Base-by-base conservation (phyloP, 2,329 filamentous ascomycete species). In the Chrysosporium keratinophilum region DNA sequence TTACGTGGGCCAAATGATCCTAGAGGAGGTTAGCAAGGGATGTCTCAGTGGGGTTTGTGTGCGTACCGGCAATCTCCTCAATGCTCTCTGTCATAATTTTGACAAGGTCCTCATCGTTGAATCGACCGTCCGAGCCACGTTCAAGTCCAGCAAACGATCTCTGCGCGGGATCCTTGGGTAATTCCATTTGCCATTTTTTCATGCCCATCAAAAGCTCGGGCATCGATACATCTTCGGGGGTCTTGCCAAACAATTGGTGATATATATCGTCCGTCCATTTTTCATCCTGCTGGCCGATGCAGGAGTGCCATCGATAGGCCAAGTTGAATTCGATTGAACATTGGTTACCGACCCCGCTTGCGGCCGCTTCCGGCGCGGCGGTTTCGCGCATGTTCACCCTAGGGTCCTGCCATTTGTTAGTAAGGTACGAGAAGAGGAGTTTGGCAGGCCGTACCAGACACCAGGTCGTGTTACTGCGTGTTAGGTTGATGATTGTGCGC, bases 251-350 rank as follows among this genome's bases (percentile, higher is more conserved):
- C 14, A 58, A 17, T 9, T 57, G 65, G 0, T 67, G 64, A 62
- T 83, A 84, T 58, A 83, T 78, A 3, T 81, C 75, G 58, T 85
- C 75, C 14, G 86, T 82, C 84, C 85, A 89, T 56, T 79, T 74
- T 59, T 88, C 85, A 61, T 90, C 86, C 58, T 78, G 80, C 50
- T 79, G 76, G 3, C 74, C 74, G 59, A 88, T 82, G 60, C 82
- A 82, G 2, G 84, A 85, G 69, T 89, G 85, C 52, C 60, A 60
- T 1, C 76, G 70, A 58, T 78, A 79, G 7, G 78, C 66, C 28
- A 79, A 63, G 57, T 78, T 78, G 63, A 79, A 79, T 58, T 78
- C 76, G 31, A 72, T 71, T 2, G 71, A 72, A 41, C 76, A 73
- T 56, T 78, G 75, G 57, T 78, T 78, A 9, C 76, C 76, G 6